Evolutionary conservation across 164 flowering plant genomes (phyloP), one percentile per base, ranked within the genome.

Genomic region (Piper longum): DNA sequence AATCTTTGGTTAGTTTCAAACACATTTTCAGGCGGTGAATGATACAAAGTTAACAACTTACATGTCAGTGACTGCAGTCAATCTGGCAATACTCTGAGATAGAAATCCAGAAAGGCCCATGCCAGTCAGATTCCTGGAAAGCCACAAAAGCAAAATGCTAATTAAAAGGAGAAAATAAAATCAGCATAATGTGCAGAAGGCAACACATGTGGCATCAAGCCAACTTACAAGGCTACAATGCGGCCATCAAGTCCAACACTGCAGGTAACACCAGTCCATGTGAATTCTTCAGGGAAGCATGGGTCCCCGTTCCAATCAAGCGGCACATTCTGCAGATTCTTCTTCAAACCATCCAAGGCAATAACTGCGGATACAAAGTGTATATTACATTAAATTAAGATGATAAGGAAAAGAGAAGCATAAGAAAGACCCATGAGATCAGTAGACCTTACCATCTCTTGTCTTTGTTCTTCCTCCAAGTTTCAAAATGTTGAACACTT

Each of bases 281-380:
- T 62, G 69, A 86, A 83, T 56, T 61, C 68, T 9, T 62, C 70
- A 41, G 98, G 96, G 61, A 84, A 64, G 73, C 98, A 91, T 61
- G 98, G 98, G 79, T 91, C 98, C 44, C 96, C 98, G 67, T 62
- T 79, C 98, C 98, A 91, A 75, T 87, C 98, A 43, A 68, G 43
- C 41, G 96, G 96, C 59, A 78, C 65, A 69, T 82, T 85, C 60
- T 62, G 68, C 43, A 91, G 66, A 64, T 76, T 77, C 1, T 60
- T 67, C 75, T 64, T 87, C 59, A 91, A 26, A 48, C 17, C 62
- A 56, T 77, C 78, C 75, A 88, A 64, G 68, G 85, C 81, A 77
- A 77, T 82, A 16, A 87, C 98, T 88, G 82, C 71, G 74, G 63
- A 14, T 54, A 45, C 48, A 59, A 26, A 65, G 51, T 55, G 41